Evolutionary conservation across 2,329 filamentous ascomycete species (phyloP).

Genomic region (Fusarium torulosum): DNA sequence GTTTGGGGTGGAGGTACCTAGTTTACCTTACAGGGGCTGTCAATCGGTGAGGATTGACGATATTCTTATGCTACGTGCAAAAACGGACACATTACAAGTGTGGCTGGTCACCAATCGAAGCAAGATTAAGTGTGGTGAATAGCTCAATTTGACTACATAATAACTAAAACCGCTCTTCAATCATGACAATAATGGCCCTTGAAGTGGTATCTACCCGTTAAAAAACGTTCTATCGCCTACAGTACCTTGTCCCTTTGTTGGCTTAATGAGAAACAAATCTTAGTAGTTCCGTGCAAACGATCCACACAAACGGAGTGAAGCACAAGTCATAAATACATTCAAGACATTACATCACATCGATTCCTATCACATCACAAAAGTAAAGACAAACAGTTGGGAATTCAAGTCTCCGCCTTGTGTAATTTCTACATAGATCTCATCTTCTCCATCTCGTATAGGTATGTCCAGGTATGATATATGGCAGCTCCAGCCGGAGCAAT

Average conservation of each 20-base stretch:
- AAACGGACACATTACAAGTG: neutral
- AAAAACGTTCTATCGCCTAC: too few relatives aligned
- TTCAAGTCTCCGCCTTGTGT: neutral
- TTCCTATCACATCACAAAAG: neutral
- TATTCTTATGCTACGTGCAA: neutral
- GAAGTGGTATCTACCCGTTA: too few relatives aligned
- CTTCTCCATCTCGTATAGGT: conserved; percentile 4
- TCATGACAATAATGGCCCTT: neutral
- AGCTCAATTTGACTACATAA: neutral
- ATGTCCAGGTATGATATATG: conserved; percentile 25
- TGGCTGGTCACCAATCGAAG: neutral
- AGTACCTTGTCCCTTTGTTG: too few relatives aligned
- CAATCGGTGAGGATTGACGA: conserved; percentile 22
- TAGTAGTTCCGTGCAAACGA: too few relatives aligned
- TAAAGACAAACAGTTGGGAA: neutral
- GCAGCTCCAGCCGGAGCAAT: neutral
- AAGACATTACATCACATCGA: too few relatives aligned
- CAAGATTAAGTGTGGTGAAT: neutral
- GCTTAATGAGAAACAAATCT: too few relatives aligned
- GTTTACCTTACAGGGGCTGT: neutral
- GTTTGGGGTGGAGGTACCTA: conserved; percentile 48
- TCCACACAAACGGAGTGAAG: too few relatives aligned
- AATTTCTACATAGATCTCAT: conserved; percentile 25
- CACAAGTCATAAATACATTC: too few relatives aligned
- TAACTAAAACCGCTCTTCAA: neutral